Evolutionary conservation across 2,329 filamentous ascomycete genomes (phyloP), one percentile per base, ranked within the genome.

Genomic region (Fusarium anthophilum): DNA sequence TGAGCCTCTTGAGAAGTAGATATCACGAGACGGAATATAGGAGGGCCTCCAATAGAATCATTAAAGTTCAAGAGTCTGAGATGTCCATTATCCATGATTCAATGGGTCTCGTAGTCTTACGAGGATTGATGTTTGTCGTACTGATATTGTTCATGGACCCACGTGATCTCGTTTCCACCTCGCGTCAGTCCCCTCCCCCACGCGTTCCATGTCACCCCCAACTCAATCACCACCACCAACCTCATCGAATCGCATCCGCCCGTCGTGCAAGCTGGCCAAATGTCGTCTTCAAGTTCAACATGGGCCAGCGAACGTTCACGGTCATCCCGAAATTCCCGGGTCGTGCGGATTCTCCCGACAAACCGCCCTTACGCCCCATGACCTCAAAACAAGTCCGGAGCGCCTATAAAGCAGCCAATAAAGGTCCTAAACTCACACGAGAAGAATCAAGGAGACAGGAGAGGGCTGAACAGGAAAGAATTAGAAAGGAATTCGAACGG

Each of bases 401-500:
- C 43, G 82, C 82, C 15, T 81, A 85, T 74, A 80, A 81, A 63
- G 79, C 78, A 1, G 76, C 81, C 30, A 84, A 79, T 32, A 78
- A 79, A 20, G 72, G 64, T 5, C 81, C 83, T 22, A 75, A 77
- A 80, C 66, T 88, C 84, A 78, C 83, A 74, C 72, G 82, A 82
- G 79, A 81, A 74, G 72, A 88, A 79, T 81, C 69, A 44, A 68
- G 77, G n/a, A 78, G 80, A 37, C 80, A 82, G 53, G 84, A 87
- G 55, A 81, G 79, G 30, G 83, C 82, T 48, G 88, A 91, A 69
- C 87, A 89, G 72, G 87, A 89, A 64, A 83, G 86, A n/a, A 88
- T 89, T 41, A 81, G 85, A 9, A 85, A 85, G 77, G 87, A 87
- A 76, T 83, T 86, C 30, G 87, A 87, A 75, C 86, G 84, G 78